Conservation (phyloP, 805 yeast genomes). For the Isabelozyma heimii region DNA sequence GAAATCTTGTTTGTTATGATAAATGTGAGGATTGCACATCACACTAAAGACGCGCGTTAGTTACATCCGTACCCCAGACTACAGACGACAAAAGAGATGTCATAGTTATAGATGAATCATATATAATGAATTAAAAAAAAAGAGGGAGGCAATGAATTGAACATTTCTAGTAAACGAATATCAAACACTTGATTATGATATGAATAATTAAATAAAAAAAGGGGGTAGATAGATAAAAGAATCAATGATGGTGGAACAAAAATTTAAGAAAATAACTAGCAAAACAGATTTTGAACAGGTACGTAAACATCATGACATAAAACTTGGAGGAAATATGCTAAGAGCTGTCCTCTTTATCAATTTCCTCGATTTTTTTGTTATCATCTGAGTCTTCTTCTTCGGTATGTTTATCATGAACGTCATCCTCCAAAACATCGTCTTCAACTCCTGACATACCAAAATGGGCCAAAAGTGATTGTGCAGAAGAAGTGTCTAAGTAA, state of each 20-base stretch:
- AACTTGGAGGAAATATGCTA: not conserved
- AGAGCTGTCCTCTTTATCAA: constrained; percentile 6
- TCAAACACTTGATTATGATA: not conserved
- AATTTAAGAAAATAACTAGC: not conserved
- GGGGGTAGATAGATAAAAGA: not conserved
- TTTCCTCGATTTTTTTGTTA: constrained; percentile 22
- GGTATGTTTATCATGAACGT: constrained; percentile 19
- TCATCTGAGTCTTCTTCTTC: constrained; percentile 34
- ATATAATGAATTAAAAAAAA: not conserved
- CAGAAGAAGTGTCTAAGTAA: constrained; percentile 59
- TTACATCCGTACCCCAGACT: not conserved
- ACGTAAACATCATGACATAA: not conserved
- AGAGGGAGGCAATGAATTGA: not conserved
- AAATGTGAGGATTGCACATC: not conserved
- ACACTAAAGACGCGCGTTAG: not conserved
- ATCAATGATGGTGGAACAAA: not conserved
- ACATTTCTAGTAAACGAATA: not conserved
- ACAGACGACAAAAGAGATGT: not conserved
- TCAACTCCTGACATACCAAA: constrained; percentile 35
- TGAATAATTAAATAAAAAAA: no score
- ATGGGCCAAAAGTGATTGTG: constrained; percentile 60
- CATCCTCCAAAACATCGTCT: constrained; percentile 24
- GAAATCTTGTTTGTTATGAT: no score
- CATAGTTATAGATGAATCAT: not conserved
- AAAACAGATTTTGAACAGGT: not conserved